Percentiles rank a stretch among this genome's conserved stretches.
phyloP scores from a whole-genome alignment of 2,329 filamentous ascomycete genomes.

The Aureobasidium leucospermi region DNA sequence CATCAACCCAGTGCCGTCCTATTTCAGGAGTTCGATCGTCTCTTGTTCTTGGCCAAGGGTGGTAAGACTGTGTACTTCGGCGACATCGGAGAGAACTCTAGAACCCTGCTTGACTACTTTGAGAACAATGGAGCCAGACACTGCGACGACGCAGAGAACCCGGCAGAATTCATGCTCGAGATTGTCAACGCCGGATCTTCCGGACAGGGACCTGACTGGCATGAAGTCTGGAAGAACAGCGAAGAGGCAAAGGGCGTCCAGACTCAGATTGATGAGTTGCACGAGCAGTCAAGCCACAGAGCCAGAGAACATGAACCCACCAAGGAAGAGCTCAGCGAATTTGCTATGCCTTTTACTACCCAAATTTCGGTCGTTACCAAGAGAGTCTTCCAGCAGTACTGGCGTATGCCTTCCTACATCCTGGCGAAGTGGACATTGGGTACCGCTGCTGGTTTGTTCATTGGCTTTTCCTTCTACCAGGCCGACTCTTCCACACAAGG shows the following conservation, averaged over 20 bases:
- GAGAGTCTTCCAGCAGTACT: conserved; percentile 41
- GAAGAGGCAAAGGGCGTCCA: conserved; percentile 27
- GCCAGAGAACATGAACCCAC: not conserved
- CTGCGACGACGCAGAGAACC: conserved; percentile 53
- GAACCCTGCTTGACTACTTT: conserved; percentile 56
- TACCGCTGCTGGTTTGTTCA: conserved; percentile 44
- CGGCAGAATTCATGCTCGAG: conserved; percentile 69
- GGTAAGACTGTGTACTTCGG: conserved; percentile 82
- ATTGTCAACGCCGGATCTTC: conserved; percentile 26
- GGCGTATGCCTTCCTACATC: conserved; percentile 39
- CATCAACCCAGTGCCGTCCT: conserved; percentile 82
- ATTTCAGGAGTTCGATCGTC: conserved; percentile 81
- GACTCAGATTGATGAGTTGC: conserved; percentile 31
- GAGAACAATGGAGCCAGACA: conserved; percentile 50
- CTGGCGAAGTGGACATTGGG: conserved; percentile 53
- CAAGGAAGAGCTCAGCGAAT: conserved; percentile 35
- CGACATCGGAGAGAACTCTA: conserved; percentile 69
- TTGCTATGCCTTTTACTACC: conserved; percentile 34
- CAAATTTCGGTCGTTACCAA: conserved; percentile 32
- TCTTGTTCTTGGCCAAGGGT: conserved; percentile 70
- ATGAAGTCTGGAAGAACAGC: conserved; percentile 32
- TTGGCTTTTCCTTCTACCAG: conserved; percentile 40
- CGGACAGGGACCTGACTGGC: conserved; percentile 33
- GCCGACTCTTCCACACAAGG: conserved; percentile 31
- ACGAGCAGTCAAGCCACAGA: conserved; percentile 30